Percentiles rank a stretch among this genome's conserved stretches.
These are phyloP conservation scores for Fusarium sp. DNA, from an alignment of 2,329 filamentous ascomycete species.

Conservation along the genomic window DNA sequence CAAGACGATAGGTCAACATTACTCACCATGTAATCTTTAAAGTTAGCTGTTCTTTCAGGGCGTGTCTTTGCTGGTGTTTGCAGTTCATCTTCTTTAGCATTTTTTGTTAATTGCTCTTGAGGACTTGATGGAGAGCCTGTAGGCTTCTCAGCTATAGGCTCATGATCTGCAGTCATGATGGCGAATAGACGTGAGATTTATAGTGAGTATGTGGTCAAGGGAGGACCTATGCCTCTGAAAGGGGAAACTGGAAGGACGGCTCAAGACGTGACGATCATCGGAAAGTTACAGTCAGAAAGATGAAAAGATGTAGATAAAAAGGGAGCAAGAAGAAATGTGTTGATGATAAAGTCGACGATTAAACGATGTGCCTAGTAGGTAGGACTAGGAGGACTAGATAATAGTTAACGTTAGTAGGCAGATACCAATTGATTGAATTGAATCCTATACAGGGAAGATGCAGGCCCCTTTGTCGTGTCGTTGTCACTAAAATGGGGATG, in stretches of 20 bases:
- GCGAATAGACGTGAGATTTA: conserved; percentile 6
- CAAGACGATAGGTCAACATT: neutral
- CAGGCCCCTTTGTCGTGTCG: neutral
- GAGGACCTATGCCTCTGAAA: neutral
- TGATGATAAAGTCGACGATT: conserved; percentile 11
- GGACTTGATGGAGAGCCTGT: conserved; percentile 14
- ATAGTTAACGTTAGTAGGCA: conserved; percentile 3
- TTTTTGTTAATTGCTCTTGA: conserved; percentile 4
- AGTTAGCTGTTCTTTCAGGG: conserved; percentile 59
- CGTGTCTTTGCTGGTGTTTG: conserved; percentile 52
- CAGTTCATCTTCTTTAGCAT: conserved; percentile 46
- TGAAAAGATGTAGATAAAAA: neutral
- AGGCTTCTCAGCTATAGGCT: conserved; percentile 30
- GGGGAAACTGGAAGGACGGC: neutral
- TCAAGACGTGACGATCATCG: conserved; percentile 1
- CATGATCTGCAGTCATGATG: conserved; percentile 36
- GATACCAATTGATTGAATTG: conserved; percentile 1
- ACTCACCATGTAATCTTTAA: conserved; percentile 60
- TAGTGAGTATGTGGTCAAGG: neutral
- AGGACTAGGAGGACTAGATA: neutral
- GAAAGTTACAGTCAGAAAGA: neutral
- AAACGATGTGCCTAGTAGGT: neutral
- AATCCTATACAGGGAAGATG: neutral
- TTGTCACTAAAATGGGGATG: neutral
- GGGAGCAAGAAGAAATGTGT: neutral